A percentile compares a stretch with the other conserved stretches of the same genome.
Conservation (phyloP, 2,329 filamentous ascomycete species). For the Aspergillus sp. region DNA sequence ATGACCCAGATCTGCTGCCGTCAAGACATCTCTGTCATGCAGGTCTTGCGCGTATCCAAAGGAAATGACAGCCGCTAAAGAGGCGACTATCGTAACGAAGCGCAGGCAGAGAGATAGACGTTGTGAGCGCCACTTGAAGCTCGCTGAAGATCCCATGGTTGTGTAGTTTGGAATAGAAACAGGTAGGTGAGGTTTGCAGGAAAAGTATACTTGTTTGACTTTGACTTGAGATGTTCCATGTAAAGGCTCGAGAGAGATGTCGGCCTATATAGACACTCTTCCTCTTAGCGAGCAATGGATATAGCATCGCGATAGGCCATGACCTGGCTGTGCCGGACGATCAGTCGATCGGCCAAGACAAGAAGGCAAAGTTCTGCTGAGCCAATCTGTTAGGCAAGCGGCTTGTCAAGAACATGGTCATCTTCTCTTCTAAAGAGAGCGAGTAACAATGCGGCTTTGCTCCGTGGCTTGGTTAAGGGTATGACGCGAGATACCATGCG, state of each 20-base stretch:
- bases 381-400: not conserved
- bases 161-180: not conserved
- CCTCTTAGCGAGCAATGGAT: not conserved
- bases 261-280: not conserved
- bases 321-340: not conserved
- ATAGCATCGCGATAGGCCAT: not conserved
- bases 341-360: not conserved
- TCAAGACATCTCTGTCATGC: slow-evolving; percentile 1
- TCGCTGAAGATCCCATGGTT: slow-evolving; percentile 1
- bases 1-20: slow-evolving; percentile 6
- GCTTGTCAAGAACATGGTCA: not conserved
- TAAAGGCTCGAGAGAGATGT: not conserved
- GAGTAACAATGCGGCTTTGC: not conserved
- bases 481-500: not conserved
- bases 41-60: slow-evolving; percentile 14
- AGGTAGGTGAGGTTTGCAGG: not conserved
- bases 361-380: not conserved
- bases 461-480: not conserved
- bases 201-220: not conserved
- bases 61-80: slow-evolving; percentile 9
- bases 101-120: slow-evolving; percentile 8
- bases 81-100: slow-evolving; percentile 4
- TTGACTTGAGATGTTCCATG: not conserved
- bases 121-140: not conserved
- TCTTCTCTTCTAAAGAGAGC: not conserved